Percentiles rank a stretch among this genome's conserved stretches.
phyloP scores from a whole-genome alignment of 768 basidiomycete genomes.

The Kwoniella bestiolae region DNA sequence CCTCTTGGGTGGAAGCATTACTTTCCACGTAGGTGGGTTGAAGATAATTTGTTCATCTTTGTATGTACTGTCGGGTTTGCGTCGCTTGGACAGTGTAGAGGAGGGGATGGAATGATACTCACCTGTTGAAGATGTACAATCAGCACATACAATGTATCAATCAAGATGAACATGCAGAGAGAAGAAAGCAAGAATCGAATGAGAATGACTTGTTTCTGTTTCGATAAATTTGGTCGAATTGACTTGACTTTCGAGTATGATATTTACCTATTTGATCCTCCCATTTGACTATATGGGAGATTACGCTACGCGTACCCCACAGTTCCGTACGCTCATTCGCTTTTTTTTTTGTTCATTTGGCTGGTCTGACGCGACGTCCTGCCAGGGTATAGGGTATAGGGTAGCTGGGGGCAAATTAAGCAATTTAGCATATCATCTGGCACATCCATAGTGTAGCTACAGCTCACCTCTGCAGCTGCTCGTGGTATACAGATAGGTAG shows the following conservation, averaged over 20 bases:
- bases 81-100: neutral
- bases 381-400: too few relatives aligned
- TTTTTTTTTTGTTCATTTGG: neutral
- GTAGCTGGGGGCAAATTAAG: constrained; percentile 2
- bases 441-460: neutral
- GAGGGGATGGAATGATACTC: too few relatives aligned
- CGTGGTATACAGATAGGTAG: neutral
- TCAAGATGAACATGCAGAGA: neutral
- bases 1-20: constrained; percentile 17
- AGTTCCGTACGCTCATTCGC: neutral
- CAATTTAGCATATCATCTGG: neutral
- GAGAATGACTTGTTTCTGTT: too few relatives aligned
- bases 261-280: neutral
- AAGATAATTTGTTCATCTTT: constrained; percentile 23
- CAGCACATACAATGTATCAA: too few relatives aligned
- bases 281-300: neutral
- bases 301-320: neutral
- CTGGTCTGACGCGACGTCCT: constrained; percentile 3
- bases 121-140: too few relatives aligned
- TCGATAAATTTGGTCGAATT: constrained; percentile 9
- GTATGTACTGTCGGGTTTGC: neutral
- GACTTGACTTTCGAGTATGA: neutral
- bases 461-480: too few relatives aligned
- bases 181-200: neutral
- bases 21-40: constrained; percentile 22